These are phyloP conservation scores for Encephalitozoon intestinalis DNA, from an alignment of 371 early-diverging fungal genomes.

Conservation along the genomic window DNA sequence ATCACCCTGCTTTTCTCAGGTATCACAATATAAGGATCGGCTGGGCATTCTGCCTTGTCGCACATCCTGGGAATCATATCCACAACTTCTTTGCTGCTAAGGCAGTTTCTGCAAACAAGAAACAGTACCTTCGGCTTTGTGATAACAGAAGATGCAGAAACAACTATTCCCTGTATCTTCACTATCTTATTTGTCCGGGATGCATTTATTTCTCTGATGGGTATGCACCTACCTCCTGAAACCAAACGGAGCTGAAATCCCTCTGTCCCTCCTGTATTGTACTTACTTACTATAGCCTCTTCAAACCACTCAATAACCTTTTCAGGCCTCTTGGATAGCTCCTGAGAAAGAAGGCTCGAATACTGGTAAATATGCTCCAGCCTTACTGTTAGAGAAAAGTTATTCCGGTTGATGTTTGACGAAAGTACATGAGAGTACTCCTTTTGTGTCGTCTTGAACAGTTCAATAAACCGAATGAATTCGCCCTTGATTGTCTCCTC, in stretches of 20 bases:
- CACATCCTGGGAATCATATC: slow-evolving; percentile 64
- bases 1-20: slow-evolving; percentile 86
- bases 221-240: slow-evolving; percentile 1
- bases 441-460: slow-evolving; percentile 29
- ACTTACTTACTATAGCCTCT: slow-evolving; percentile 2
- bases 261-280: not conserved
- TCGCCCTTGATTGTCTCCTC: slow-evolving; percentile 15
- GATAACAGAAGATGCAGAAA: slow-evolving; percentile 71
- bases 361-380: slow-evolving; percentile 45
- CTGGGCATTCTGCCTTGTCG: slow-evolving; percentile 53
- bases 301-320: slow-evolving; percentile 33
- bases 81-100: slow-evolving; percentile 62
- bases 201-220: slow-evolving; percentile 64
- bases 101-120: slow-evolving; percentile 58
- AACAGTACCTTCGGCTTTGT: slow-evolving; percentile 56
- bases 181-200: slow-evolving; percentile 80
- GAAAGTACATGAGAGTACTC: slow-evolving; percentile 31
- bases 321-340: slow-evolving; percentile 27
- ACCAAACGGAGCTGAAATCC: slow-evolving; percentile 44
- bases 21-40: slow-evolving; percentile 85
- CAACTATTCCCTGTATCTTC: slow-evolving; percentile 86
- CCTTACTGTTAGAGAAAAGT: slow-evolving; percentile 24
- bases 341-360: slow-evolving; percentile 3
- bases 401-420: slow-evolving; percentile 31
- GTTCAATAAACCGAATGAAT: slow-evolving; percentile 41